phyloP scores from a whole-genome alignment of 495 filamentous ascomycete genomes.

The Friedmanniomyces endolithicus region DNA sequence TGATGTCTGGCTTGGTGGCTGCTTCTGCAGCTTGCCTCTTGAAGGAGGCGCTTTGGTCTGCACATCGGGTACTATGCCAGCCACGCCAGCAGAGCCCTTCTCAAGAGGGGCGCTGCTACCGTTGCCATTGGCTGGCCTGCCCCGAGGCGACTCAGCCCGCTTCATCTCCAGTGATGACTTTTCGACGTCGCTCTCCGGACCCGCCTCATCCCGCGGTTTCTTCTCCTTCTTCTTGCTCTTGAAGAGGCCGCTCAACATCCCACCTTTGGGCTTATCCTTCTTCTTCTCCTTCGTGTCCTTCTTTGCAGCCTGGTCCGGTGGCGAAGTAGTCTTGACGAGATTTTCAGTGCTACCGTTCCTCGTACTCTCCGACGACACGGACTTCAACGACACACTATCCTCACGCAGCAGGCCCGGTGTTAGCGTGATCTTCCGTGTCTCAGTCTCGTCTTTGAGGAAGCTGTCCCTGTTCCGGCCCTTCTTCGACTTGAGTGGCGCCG shows the following conservation, averaged over 20 bases:
- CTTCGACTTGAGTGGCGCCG: constrained; percentile 46
- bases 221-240: constrained; percentile 91
- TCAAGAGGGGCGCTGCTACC: constrained; percentile 36
- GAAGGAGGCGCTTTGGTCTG: constrained; percentile 22
- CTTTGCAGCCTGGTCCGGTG: constrained; percentile 36
- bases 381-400: constrained; percentile 37
- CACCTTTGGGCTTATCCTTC: constrained; percentile 62
- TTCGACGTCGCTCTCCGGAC: constrained; percentile 39
- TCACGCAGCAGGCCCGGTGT: constrained; percentile 91
- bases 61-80: not conserved
- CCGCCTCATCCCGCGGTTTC: constrained; percentile 58
- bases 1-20: constrained; percentile 25
- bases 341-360: constrained; percentile 37
- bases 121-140: not conserved
- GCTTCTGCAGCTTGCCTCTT: constrained; percentile 74
- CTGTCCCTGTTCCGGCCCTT: constrained; percentile 84
- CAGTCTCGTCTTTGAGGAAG: constrained; percentile 94
- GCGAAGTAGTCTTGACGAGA: constrained; percentile 41
- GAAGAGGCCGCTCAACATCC: constrained; percentile 89
- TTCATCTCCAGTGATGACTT: constrained; percentile 33
- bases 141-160: constrained; percentile 24
- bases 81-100: constrained; percentile 26
- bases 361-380: constrained; percentile 15
- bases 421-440: constrained; percentile 93
- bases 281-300: constrained; percentile 80